These are phyloP conservation scores for Microcyclospora pomicola DNA, from an alignment of 2,329 filamentous ascomycete species.

Conservation along the genomic window DNA sequence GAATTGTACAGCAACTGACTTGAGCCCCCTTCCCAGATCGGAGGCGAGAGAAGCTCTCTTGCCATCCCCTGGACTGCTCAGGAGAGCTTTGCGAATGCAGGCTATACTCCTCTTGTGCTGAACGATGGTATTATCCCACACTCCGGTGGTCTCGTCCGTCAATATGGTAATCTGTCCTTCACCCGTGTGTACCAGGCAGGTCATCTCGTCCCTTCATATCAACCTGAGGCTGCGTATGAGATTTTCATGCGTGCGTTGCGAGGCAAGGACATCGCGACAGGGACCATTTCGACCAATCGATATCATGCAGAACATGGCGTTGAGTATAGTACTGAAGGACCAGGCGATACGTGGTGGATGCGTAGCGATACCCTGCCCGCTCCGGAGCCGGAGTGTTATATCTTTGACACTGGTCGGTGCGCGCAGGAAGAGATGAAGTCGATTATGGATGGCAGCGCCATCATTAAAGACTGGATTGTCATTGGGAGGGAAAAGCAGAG, in stretches of 20 bases:
- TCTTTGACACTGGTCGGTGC: conserved; percentile 10
- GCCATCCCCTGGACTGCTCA: conserved; percentile 33
- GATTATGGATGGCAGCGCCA: conserved; percentile 17
- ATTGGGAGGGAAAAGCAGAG: conserved; percentile 10
- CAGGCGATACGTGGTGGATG: conserved; percentile 19
- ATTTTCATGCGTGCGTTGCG: conserved; percentile 25
- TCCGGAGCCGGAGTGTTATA: conserved; percentile 15
- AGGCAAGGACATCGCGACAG: conserved; percentile 24
- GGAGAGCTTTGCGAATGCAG: conserved; percentile 33
- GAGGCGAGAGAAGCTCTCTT: conserved; percentile 39
- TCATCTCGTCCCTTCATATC: conserved; percentile 28
- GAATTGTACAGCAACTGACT: too few species aligned
- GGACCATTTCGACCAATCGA: conserved; percentile 7
- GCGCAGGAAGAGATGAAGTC: conserved; percentile 16
- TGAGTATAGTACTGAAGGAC: conserved; percentile 14
- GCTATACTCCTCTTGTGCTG: conserved; percentile 27
- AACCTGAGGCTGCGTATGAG: conserved; percentile 25
- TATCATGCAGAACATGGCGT: conserved; percentile 4
- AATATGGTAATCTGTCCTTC: conserved; percentile 27
- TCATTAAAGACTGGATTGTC: conserved; percentile 20
- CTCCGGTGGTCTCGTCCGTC: conserved; percentile 19
- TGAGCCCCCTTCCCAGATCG: conserved; percentile 19
- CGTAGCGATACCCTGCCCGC: conserved; percentile 18
- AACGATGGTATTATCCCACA: conserved; percentile 9
- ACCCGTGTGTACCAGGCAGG: conserved; percentile 37